Evolutionary conservation across 257 asterid genomes (phyloP).

Genomic region (Salvia rosmarinus): DNA sequence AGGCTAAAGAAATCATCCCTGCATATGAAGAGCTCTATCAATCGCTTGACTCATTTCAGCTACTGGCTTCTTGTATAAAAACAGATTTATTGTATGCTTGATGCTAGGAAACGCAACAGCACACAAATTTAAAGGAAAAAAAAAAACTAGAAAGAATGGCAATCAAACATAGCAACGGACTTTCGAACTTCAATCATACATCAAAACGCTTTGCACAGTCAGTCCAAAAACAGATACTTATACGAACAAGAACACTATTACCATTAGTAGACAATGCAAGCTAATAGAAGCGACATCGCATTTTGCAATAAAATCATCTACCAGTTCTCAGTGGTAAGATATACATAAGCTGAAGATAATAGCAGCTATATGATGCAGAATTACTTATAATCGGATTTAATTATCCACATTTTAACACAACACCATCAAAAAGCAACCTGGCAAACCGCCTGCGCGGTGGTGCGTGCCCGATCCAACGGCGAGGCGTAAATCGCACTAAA

Average conservation of each 20-base stretch:
- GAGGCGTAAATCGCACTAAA: slow-evolving; percentile 78
- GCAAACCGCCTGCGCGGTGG: slow-evolving; percentile 77
- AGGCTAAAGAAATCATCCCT: background rate
- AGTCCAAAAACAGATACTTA: background rate
- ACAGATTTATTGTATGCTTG: no score
- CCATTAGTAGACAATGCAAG: background rate
- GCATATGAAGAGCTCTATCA: slow-evolving; percentile 1
- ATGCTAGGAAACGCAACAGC: background rate
- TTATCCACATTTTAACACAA: slow-evolving; percentile 1
- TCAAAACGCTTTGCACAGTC: slow-evolving; percentile 8
- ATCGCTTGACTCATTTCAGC: slow-evolving; percentile 6
- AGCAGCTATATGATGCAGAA: background rate
- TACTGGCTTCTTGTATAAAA: background rate
- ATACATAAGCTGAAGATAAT: background rate
- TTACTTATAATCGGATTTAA: background rate
- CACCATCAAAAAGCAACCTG: slow-evolving; percentile 54
- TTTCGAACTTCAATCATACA: slow-evolving; percentile 1
- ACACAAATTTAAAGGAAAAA: no score
- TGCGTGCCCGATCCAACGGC: slow-evolving; percentile 87
- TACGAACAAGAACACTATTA: background rate
- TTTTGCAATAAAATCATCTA: background rate
- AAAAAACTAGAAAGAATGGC: background rate
- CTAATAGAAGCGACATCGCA: background rate
- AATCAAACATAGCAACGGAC: background rate
- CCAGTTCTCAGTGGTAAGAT: background rate